Conservation (phyloP, 1,284 basidiomycete genomes). For the Rhodotorula mucilaginosa region DNA sequence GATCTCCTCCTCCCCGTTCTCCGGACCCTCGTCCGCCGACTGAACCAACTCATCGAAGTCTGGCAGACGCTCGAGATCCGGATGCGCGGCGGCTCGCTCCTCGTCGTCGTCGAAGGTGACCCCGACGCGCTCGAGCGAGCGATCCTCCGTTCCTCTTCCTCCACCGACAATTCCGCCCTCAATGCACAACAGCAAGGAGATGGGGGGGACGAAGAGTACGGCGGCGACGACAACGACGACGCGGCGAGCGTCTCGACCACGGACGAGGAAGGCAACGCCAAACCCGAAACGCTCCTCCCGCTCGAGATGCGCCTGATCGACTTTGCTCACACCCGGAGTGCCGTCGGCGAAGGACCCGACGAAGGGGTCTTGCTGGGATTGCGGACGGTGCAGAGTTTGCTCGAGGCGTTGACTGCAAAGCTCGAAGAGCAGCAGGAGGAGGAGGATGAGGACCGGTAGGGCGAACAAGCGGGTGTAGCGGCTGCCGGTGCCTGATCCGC, state of each 20-base stretch:
- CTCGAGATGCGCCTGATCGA: constrained; percentile 79
- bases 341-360: constrained; percentile 69
- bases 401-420: constrained; percentile 55
- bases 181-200: constrained; percentile 23
- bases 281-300: constrained; percentile 55
- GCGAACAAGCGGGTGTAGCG: no score
- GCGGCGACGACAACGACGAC: constrained; percentile 51
- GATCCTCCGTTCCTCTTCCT: constrained; percentile 49
- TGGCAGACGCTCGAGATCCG: constrained; percentile 65
- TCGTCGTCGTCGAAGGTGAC: constrained; percentile 82
- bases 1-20: constrained; percentile 63
- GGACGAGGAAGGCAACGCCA: constrained; percentile 47
- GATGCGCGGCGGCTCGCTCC: constrained; percentile 75
- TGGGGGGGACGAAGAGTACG: constrained; percentile 40
- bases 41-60: constrained; percentile 59
- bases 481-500: no score
- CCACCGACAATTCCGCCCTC: background rate
- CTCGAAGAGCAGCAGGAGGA: constrained; percentile 30
- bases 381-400: constrained; percentile 60
- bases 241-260: constrained; percentile 40
- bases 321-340: constrained; percentile 79
- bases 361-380: constrained; percentile 71
- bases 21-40: constrained; percentile 57
- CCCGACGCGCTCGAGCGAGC: constrained; percentile 52
- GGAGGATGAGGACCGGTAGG: no score